Evolutionary conservation across 768 basidiomycete species (phyloP).

Genomic region (Lactifluus pinguis): DNA sequence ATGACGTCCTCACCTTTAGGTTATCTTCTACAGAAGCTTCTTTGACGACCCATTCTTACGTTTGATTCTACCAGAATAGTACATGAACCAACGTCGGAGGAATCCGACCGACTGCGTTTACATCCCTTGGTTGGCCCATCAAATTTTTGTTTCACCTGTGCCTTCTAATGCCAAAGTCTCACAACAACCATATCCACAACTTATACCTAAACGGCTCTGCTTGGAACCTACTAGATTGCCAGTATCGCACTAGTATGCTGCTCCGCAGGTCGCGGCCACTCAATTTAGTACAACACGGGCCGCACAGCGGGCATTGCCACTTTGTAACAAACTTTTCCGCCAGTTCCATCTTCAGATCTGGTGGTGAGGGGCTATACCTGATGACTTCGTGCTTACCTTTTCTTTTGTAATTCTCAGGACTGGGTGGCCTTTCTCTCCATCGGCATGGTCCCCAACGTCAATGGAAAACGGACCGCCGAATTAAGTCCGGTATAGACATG

Average conservation of each 20-base stretch:
- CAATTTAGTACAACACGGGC: not conserved
- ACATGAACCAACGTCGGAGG: not conserved
- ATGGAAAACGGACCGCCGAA: not conserved
- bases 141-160: not conserved
- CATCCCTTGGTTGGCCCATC: too few relatives aligned
- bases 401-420: too few relatives aligned
- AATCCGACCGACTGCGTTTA: not conserved
- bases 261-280: not conserved
- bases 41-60: not conserved
- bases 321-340: too few relatives aligned
- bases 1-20: not conserved
- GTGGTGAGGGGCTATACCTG: too few relatives aligned
- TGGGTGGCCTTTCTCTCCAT: too few relatives aligned
- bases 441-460: not conserved
- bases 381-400: too few relatives aligned
- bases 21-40: not conserved
- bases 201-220: too few relatives aligned
- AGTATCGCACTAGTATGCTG: not conserved
- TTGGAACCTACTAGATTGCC: not conserved
- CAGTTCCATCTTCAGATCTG: too few relatives aligned
- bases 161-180: not conserved
- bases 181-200: not conserved
- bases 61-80: not conserved
- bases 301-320: too few relatives aligned
- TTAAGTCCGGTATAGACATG: not conserved